Percentiles rank a stretch among this genome's conserved stretches.
phyloP scores from a whole-genome alignment of 2,329 filamentous ascomycete species.

The Beauveria medogensis region DNA sequence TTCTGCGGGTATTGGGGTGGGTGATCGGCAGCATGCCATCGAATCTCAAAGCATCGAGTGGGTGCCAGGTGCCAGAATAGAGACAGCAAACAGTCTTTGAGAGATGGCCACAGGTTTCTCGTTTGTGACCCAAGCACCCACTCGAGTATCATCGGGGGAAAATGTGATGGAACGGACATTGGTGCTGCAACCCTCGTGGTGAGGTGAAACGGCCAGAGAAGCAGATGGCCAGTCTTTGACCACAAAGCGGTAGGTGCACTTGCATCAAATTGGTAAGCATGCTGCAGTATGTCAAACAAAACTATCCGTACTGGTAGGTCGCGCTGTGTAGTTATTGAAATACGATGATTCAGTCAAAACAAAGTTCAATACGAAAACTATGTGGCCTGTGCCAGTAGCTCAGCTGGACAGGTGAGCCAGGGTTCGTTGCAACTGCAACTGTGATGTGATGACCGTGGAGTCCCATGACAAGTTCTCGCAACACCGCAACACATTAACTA shows the following conservation, averaged over 20 bases:
- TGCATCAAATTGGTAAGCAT: background rate
- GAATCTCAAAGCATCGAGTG: background rate
- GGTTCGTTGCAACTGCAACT: too few species aligned
- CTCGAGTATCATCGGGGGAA: background rate
- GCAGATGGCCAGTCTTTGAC: background rate
- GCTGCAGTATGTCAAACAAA: background rate
- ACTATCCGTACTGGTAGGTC: too few species aligned
- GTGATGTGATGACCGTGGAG: too few species aligned
- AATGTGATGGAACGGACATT: background rate
- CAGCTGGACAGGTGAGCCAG: too few species aligned
- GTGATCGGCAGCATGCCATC: conserved; percentile 6
- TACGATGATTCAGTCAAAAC: too few species aligned
- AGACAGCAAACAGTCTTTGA: background rate
- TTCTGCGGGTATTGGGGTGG: background rate
- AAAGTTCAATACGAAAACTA: too few species aligned
- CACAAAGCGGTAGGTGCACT: background rate
- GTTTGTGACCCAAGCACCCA: too few species aligned
- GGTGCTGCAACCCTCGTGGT: background rate
- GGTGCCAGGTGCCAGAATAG: background rate
- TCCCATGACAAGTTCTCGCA: too few species aligned
- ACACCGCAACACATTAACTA: too few species aligned
- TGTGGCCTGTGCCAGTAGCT: too few species aligned
- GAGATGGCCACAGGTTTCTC: too few species aligned
- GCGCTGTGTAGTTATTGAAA: background rate
- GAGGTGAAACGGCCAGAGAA: background rate